These are phyloP conservation scores for Botrytis pseudocinerea DNA, from an alignment of 2,329 filamentous ascomycete species.

Conservation along the genomic window DNA sequence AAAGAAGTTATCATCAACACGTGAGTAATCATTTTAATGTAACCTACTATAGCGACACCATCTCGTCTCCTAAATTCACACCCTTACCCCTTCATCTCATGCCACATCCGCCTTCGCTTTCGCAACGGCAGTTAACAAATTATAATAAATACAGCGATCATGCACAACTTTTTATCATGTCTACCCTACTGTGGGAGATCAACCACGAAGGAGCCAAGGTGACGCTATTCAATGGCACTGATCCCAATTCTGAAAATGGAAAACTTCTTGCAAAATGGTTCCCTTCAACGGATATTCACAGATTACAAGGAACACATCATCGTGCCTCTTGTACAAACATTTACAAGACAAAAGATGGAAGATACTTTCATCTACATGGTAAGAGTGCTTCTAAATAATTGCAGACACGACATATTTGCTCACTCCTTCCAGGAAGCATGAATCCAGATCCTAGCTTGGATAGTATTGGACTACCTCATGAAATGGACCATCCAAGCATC, in stretches of 20 bases:
- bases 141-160: neutral
- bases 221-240: neutral
- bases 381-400: neutral
- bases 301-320: constrained; percentile 28
- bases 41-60: neutral
- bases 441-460: neutral
- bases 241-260: constrained; percentile 2
- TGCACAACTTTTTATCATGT: constrained; percentile 34
- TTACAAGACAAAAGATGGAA: neutral
- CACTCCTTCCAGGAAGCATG: neutral
- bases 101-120: constrained; percentile 43
- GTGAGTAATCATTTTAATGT: constrained; percentile 34
- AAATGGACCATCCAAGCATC: neutral
- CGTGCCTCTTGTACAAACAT: neutral
- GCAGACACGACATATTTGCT: neutral
- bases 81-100: neutral
- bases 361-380: neutral
- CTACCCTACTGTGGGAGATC: constrained; percentile 21
- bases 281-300: constrained; percentile 30
- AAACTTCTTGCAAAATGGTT: constrained; percentile 21
- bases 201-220: constrained; percentile 17
- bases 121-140: neutral
- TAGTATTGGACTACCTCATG: neutral
- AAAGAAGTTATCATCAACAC: constrained; percentile 50
- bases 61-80: neutral